Percentiles rank a stretch among this genome's conserved stretches.
phyloP scores from a whole-genome alignment of 805 yeast genomes.

The Schizosaccharomyces cryophilus region DNA sequence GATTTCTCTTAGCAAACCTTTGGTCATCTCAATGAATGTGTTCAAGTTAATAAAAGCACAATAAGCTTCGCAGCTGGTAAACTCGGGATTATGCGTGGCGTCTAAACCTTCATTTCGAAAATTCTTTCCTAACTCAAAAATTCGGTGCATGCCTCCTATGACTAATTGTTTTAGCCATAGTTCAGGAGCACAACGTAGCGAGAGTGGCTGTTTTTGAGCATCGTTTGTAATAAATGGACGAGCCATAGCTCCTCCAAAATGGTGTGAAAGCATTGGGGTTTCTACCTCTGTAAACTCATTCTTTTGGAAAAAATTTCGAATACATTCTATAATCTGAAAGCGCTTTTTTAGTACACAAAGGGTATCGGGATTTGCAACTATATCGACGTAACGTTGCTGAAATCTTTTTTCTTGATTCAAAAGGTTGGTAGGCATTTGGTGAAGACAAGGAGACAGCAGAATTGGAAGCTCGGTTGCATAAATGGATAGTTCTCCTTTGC shows the following conservation, averaged over 20 bases:
- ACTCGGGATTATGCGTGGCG: conserved; percentile 82
- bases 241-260: conserved; percentile 77
- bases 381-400: conserved; percentile 48
- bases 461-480: conserved; percentile 26
- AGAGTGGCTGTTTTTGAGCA: conserved; percentile 15
- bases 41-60: conserved; percentile 42
- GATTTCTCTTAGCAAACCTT: conserved; percentile 18
- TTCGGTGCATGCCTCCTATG: conserved; percentile 62
- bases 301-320: conserved; percentile 32
- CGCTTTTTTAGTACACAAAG: conserved; percentile 26
- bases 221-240: conserved; percentile 47
- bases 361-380: conserved; percentile 33
- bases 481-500: conserved; percentile 55
- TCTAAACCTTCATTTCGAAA: conserved; percentile 90
- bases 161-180: conserved; percentile 71
- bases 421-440: conserved; percentile 42
- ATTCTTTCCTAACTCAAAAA: conserved; percentile 64
- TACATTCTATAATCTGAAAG: conserved; percentile 26
- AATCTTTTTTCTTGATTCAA: conserved; percentile 31
- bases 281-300: conserved; percentile 54
- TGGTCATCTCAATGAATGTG: conserved; percentile 41
- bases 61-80: conserved; percentile 74
- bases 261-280: conserved; percentile 54
- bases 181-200: conserved; percentile 80
- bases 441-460: conserved; percentile 44